A percentile compares a stretch with the other conserved stretches of the same genome.
phyloP scores from a whole-genome alignment of 208 protist genomes.

The Spongospora subterranea region DNA sequence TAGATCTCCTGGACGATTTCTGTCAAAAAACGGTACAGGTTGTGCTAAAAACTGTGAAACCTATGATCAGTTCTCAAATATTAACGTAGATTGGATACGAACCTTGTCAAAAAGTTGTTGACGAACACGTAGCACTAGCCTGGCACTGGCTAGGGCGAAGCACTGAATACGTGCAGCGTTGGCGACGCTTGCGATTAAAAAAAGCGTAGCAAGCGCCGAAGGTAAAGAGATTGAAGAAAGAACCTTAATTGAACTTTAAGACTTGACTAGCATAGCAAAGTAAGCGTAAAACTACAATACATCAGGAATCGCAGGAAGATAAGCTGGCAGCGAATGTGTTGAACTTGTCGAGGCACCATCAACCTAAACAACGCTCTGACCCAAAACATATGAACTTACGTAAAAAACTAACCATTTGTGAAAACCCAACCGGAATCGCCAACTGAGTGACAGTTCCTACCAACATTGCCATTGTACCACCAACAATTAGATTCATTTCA shows the following conservation, averaged over 20 bases:
- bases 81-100: neutral
- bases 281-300: too few relatives aligned
- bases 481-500: neutral
- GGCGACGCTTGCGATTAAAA: neutral
- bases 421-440: conserved; percentile 27
- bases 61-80: neutral
- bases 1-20: conserved; percentile 6
- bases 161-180: conserved; percentile 29
- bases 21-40: conserved; percentile 33
- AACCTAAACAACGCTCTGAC: neutral
- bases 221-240: neutral
- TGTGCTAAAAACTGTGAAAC: neutral
- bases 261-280: too few relatives aligned
- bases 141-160: conserved; percentile 37
- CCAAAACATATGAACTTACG: neutral
- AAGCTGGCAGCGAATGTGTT: neutral
- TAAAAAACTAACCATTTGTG: neutral
- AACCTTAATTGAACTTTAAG: neutral
- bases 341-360: neutral
- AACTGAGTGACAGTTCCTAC: neutral
- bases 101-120: conserved; percentile 28
- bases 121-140: neutral
- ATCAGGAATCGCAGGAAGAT: neutral
- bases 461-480: neutral
- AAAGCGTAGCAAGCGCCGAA: neutral